These are phyloP conservation scores for Russula griseocarnosa DNA, from an alignment of 768 basidiomycete genomes.

Conservation along the genomic window DNA sequence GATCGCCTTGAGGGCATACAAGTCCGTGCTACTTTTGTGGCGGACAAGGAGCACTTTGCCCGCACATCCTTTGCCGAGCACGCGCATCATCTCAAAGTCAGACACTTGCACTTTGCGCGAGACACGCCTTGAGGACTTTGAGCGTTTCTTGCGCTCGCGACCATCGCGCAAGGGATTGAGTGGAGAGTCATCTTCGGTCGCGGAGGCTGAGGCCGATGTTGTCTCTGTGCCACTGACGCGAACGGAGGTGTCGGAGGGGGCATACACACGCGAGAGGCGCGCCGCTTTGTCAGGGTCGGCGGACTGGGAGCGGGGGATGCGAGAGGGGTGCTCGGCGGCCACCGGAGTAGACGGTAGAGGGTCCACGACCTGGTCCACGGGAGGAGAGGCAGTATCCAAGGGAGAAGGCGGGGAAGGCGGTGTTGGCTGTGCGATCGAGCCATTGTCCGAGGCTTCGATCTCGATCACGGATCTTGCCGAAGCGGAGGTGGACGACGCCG, in stretches of 20 bases:
- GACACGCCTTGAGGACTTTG: constrained; percentile 44
- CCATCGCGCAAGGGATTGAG: constrained; percentile 49
- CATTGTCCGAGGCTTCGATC: constrained; percentile 19
- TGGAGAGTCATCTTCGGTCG: constrained; percentile 65
- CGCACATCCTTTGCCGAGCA: constrained; percentile 95
- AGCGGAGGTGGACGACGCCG: constrained; percentile 31
- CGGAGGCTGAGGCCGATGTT: constrained; percentile 49
- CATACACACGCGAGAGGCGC: constrained; percentile 56
- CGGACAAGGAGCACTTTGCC: constrained; percentile 93
- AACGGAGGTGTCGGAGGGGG: constrained; percentile 41
- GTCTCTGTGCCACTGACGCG: constrained; percentile 32
- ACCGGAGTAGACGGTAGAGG: constrained; percentile 29
- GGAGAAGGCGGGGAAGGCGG: not conserved
- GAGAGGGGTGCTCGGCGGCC: constrained; percentile 34
- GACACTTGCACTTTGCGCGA: constrained; percentile 73
- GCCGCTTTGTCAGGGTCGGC: constrained; percentile 67
- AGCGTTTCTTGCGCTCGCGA: constrained; percentile 51
- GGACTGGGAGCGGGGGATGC: constrained; percentile 75
- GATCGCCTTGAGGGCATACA: constrained; percentile 96
- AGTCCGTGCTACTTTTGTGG: constrained; percentile 62
- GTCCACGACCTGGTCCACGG: constrained; percentile 14
- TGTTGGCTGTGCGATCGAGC: constrained; percentile 13
- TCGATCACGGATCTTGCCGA: constrained; percentile 26
- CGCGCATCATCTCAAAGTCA: constrained; percentile 97
- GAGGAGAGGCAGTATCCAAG: not conserved